These are phyloP conservation scores for Durusdinium trenchii DNA, from an alignment of 73 alveolate genomes.

Conservation along the genomic window DNA sequence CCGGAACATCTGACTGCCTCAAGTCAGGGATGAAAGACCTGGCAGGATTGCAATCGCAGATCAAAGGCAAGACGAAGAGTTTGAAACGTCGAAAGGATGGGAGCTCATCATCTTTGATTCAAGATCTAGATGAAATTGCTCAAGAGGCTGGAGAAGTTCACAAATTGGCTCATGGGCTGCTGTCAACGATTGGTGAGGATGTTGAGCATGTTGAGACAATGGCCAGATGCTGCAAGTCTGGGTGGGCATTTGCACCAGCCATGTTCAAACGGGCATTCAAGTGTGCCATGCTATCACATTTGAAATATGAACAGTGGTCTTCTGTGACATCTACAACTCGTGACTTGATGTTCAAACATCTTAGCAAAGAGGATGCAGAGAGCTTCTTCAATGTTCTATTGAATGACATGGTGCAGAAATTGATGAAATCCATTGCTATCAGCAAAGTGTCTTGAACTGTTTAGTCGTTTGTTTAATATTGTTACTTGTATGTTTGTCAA, in stretches of 20 bases:
- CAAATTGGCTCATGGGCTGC: neutral
- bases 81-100: neutral
- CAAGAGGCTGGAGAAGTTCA: neutral
- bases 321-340: neutral
- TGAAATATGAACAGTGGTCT: neutral
- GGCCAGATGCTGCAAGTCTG: neutral
- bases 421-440: neutral
- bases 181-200: neutral
- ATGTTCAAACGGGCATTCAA: neutral
- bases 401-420: neutral
- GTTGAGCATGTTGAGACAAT: neutral
- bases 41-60: neutral
- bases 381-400: neutral
- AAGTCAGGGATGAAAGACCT: neutral
- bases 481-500: no score
- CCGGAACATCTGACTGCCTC: neutral
- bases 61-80: neutral
- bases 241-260: neutral
- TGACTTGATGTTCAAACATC: neutral
- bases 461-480: no score
- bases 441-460: neutral
- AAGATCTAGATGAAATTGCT: neutral
- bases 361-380: neutral
- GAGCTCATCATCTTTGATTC: neutral
- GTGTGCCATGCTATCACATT: constrained; percentile 1